A percentile compares a stretch with the other conserved stretches of the same genome.
phyloP scores from a whole-genome alignment of 257 asterid genomes.

The Nemophila menziesii region DNA sequence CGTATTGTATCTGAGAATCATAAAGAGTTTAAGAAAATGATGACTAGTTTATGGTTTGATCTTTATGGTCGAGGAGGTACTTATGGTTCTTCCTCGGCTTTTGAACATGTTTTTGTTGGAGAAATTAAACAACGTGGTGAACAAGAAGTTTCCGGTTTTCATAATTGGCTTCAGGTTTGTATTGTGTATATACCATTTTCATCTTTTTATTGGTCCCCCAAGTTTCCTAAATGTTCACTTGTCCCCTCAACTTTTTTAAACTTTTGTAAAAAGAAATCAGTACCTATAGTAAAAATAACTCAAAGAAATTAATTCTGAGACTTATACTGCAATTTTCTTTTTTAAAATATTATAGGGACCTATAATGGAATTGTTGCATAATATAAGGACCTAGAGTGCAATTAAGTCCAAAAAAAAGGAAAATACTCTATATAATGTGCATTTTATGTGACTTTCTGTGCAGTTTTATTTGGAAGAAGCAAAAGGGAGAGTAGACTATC shows the following conservation, averaged over 20 bases:
- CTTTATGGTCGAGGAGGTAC: constrained; percentile 88
- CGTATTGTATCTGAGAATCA: constrained; percentile 32
- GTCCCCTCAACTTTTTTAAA: too few species aligned
- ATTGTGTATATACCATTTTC: not conserved
- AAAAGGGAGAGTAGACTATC: constrained; percentile 85
- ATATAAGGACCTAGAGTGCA: too few species aligned
- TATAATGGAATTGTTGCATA: too few species aligned
- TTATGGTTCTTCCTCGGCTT: constrained; percentile 76
- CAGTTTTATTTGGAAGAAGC: constrained; percentile 93
- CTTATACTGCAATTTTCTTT: too few species aligned
- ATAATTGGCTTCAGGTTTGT: constrained; percentile 94
- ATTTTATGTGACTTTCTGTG: too few species aligned
- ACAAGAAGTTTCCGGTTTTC: constrained; percentile 80
- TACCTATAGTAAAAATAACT: too few species aligned
- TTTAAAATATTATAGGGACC: too few species aligned
- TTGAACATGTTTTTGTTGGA: constrained; percentile 98
- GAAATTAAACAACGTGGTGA: constrained; percentile 79
- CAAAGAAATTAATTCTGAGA: too few species aligned
- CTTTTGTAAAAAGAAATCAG: too few species aligned
- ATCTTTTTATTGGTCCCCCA: not conserved
- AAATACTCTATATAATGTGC: too few species aligned
- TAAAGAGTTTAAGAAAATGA: constrained; percentile 55
- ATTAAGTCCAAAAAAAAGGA: too few species aligned
- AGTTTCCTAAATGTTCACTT: too few species aligned
- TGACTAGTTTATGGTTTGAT: constrained; percentile 73